These are phyloP conservation scores for Infundibulicybe gibba DNA, from an alignment of 768 basidiomycete species.

Conservation along the genomic window DNA sequence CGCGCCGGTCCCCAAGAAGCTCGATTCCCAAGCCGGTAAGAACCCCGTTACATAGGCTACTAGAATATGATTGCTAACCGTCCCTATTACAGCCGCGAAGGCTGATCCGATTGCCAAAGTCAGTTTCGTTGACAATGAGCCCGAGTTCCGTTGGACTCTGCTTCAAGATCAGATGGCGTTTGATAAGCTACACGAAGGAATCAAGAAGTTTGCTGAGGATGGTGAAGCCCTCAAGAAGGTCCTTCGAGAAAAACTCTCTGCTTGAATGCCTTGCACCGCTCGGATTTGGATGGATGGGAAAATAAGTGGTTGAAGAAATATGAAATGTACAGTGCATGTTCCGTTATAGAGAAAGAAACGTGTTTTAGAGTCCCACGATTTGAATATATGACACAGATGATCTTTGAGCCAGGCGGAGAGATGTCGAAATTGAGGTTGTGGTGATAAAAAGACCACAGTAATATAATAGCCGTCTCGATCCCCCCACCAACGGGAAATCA, in stretches of 20 bases:
- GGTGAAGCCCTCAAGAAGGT: conserved; percentile 83
- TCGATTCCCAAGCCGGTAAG: conserved; percentile 64
- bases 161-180: conserved; percentile 97
- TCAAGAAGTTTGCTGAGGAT: conserved; percentile 97
- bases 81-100: conserved; percentile 37
- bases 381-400: too few relatives aligned
- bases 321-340: too few relatives aligned
- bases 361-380: too few relatives aligned
- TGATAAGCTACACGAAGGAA: conserved; percentile 97
- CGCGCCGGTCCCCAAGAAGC: conserved; percentile 78
- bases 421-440: too few relatives aligned
- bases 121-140: conserved; percentile 84
- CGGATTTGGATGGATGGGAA: too few relatives aligned
- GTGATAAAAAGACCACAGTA: too few relatives aligned
- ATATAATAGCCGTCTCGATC: too few relatives aligned
- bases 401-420: too few relatives aligned
- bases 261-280: conserved; percentile 24
- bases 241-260: conserved; percentile 66
- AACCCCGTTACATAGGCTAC: conserved; percentile 8
- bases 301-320: too few relatives aligned
- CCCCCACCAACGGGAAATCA: too few relatives aligned
- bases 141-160: conserved; percentile 94
- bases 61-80: too few relatives aligned
- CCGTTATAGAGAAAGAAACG: too few relatives aligned
- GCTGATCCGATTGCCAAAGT: conserved; percentile 74